Evolutionary conservation across 2,329 filamentous ascomycete species (phyloP), one percentile per base, ranked within the genome.

Genomic region (Emericellopsis cladophorae): DNA sequence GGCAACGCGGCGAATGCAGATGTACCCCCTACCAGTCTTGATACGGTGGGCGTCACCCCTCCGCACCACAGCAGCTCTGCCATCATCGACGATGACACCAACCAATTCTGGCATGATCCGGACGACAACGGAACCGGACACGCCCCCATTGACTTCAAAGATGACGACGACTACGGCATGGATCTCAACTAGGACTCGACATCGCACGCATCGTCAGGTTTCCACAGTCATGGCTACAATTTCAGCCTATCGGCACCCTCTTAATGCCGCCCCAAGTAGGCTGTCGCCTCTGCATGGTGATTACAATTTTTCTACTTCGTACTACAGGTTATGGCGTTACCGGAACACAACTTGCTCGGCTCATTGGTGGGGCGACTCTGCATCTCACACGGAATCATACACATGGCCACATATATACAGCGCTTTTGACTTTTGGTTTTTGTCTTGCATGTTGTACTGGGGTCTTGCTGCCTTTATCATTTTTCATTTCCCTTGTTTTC

Each of bases 81-180:
- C 32, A 49, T 67, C 31, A 55, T 54, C 18, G 64, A 62, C 11
- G 72, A 76, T 46, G 54, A 74, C 40, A 61, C 59, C 29, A 75
- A 62, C 38, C 69, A 72, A 43, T 79, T 81, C 54, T 83, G 79
- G 66, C 75, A 77, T 41, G 79, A 81, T 35, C 77, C 74, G 45
- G 81, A 83, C 54, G 84, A 82, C 54, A 82, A 84, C 40, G 79
- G 73, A 45, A 85, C 77, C 54, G 81, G 80, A 42, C 74, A 79
- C 36, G 70, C 69, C 21, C 65, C 68, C 7, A 68, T 85, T 54
- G 80, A 81, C 57, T 86, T 95, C 65, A 95, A 95, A 61, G 89
- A 95, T 59, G 89, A 95, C 62, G 89, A 95, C 51, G 89, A 95
- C 63, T 94, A 84, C 54, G 79, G 78, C 54, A 93, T 94, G 84